phyloP scores from a whole-genome alignment of 306 rosid genomes.

The Lupinus albus region DNA sequence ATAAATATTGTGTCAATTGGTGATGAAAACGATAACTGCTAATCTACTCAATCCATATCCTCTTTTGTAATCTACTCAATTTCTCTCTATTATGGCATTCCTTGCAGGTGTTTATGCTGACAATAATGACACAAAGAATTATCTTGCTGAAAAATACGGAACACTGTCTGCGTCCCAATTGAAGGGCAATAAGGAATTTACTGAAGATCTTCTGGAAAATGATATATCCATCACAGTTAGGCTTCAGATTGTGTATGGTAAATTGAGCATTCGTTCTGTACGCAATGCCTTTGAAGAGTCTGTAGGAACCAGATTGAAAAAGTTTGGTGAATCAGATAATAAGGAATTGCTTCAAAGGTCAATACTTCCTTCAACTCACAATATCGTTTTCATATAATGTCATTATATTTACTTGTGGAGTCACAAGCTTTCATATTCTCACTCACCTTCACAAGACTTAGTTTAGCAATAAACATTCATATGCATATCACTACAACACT shows the following conservation, averaged over 20 bases:
- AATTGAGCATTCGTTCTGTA: constrained; percentile 81
- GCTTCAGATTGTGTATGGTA: constrained; percentile 83
- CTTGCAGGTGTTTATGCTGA: constrained; percentile 83
- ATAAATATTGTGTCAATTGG: too few relatives aligned
- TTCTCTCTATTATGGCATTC: constrained; percentile 20
- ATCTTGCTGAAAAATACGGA: constrained; percentile 62
- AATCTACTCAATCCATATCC: too few relatives aligned
- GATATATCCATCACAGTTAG: constrained; percentile 81
- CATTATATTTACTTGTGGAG: constrained; percentile 4
- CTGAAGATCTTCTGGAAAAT: constrained; percentile 65
- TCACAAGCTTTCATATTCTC: neutral
- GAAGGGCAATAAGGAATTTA: constrained; percentile 61
- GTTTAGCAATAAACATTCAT: neutral
- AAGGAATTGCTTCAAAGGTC: constrained; percentile 83
- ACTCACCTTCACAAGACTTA: neutral
- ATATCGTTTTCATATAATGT: neutral
- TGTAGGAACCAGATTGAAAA: constrained; percentile 71
- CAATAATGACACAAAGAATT: constrained; percentile 54
- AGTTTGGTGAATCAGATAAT: constrained; percentile 72
- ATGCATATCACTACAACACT: constrained; percentile 14
- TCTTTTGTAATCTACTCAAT: neutral
- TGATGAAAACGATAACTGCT: neutral
- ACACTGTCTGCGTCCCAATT: constrained; percentile 57
- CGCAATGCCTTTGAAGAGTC: constrained; percentile 91
- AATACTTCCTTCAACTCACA: constrained; percentile 33